These are phyloP conservation scores for Camellia lanceoleosa DNA, from an alignment of 148 eudicot genomes.

Conservation along the genomic window DNA sequence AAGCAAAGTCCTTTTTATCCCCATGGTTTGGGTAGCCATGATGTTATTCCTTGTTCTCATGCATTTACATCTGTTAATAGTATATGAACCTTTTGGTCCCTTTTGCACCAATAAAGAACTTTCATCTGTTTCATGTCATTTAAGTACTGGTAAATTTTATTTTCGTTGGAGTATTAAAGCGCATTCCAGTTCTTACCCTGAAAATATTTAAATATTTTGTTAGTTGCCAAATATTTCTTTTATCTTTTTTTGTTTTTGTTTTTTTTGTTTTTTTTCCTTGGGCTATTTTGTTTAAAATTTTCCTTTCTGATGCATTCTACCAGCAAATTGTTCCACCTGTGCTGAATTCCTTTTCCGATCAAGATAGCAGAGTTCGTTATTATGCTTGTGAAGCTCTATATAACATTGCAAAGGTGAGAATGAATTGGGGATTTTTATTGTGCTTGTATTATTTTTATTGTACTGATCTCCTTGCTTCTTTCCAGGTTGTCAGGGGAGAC, in stretches of 20 bases:
- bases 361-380: constrained; percentile 97
- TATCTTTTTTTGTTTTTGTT: neutral
- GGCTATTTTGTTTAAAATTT: constrained; percentile 7
- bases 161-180: neutral
- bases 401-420: constrained; percentile 90
- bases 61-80: neutral
- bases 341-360: constrained; percentile 76
- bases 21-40: neutral
- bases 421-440: neutral
- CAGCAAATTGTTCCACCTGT: constrained; percentile 98
- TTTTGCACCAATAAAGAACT: neutral
- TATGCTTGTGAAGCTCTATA: constrained; percentile 99
- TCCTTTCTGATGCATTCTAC: constrained; percentile 29
- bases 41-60: neutral
- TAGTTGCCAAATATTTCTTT: neutral
- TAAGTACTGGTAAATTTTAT: neutral
- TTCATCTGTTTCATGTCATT: neutral
- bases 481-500: constrained; percentile 99
- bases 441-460: neutral
- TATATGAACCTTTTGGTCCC: neutral
- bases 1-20: neutral
- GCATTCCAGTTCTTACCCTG: neutral
- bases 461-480: constrained; percentile 25
- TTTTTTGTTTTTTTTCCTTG: neutral
- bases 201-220: neutral